Evolutionary conservation across 805 yeast genomes (phyloP).

Genomic region (Teunomyces tritomae): DNA sequence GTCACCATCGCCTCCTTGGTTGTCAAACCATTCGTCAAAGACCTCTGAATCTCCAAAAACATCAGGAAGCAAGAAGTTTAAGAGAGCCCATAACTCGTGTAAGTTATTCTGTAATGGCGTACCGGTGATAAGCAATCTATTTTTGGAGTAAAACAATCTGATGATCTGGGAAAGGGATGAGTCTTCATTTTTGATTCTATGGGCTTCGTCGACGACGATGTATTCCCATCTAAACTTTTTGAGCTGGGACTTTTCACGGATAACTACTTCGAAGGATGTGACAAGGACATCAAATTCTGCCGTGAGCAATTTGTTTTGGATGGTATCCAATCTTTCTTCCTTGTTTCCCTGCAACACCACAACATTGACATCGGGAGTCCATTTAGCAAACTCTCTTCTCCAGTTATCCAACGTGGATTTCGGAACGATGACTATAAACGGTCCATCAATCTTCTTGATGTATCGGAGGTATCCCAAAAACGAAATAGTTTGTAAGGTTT

Average conservation of each 20-base stretch:
- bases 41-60: conserved; percentile 88
- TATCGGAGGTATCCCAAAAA: conserved; percentile 87
- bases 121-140: conserved; percentile 86
- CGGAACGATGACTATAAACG: conserved; percentile 88
- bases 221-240: conserved; percentile 91
- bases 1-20: conserved; percentile 30
- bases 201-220: conserved; percentile 93
- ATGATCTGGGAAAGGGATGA: conserved; percentile 90
- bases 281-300: conserved; percentile 87
- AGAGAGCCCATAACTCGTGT: conserved; percentile 94
- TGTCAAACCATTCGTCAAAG: conserved; percentile 90
- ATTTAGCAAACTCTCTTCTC: conserved; percentile 88
- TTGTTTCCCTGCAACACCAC: conserved; percentile 87
- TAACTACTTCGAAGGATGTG: conserved; percentile 91
- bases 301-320: conserved; percentile 56
- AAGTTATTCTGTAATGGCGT: conserved; percentile 93
- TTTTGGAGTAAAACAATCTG: conserved; percentile 79
- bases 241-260: conserved; percentile 78
- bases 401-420: conserved; percentile 95
- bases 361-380: conserved; percentile 94
- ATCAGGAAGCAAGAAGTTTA: conserved; percentile 89
- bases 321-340: conserved; percentile 64
- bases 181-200: conserved; percentile 92
- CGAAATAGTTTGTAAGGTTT: conserved; percentile 91
- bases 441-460: conserved; percentile 77